phyloP scores from a whole-genome alignment of 495 filamentous ascomycete genomes.

The Parmelia sp. region DNA sequence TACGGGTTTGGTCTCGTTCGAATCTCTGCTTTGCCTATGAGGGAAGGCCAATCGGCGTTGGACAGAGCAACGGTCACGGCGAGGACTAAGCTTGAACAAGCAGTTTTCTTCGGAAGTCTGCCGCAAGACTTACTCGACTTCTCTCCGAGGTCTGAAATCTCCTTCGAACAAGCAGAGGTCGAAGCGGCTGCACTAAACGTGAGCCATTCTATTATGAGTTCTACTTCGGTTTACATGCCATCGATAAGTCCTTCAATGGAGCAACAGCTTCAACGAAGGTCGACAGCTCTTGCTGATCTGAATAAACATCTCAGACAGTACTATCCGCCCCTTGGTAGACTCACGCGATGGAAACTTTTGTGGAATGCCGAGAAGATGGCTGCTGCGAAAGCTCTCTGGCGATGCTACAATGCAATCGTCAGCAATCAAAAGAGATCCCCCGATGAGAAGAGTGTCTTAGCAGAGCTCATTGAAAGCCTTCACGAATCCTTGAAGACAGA shows the following conservation, averaged over 20 bases:
- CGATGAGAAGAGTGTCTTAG: slow-evolving; percentile 52
- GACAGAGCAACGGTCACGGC: slow-evolving; percentile 55
- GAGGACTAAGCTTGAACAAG: slow-evolving; percentile 86
- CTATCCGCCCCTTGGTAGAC: slow-evolving; percentile 51
- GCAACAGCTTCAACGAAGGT: slow-evolving; percentile 65
- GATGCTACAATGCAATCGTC: slow-evolving; percentile 50
- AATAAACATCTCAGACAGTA: slow-evolving; percentile 55
- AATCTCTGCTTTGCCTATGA: slow-evolving; percentile 43
- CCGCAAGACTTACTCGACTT: slow-evolving; percentile 77
- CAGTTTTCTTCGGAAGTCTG: slow-evolving; percentile 81
- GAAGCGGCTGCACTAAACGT: slow-evolving; percentile 70
- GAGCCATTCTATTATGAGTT: slow-evolving; percentile 75
- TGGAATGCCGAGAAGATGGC: slow-evolving; percentile 85
- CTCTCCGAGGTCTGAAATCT: slow-evolving; percentile 51
- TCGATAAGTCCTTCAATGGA: slow-evolving; percentile 67
- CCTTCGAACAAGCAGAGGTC: slow-evolving; percentile 62
- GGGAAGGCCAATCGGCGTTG: slow-evolving; percentile 25
- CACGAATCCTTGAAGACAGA: slow-evolving; percentile 63
- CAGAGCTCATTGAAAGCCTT: slow-evolving; percentile 62
- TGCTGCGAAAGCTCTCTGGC: slow-evolving; percentile 78
- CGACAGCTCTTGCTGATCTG: slow-evolving; percentile 64
- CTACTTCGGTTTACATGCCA: slow-evolving; percentile 64
- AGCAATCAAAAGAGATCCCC: slow-evolving; percentile 40
- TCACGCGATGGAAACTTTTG: slow-evolving; percentile 72
- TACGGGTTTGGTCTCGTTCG: slow-evolving; percentile 75